Percentiles rank a stretch among this genome's conserved stretches.
Evolutionary conservation across 2,329 filamentous ascomycete species (phyloP).

Genomic region (Stemphylium lycopersici): DNA sequence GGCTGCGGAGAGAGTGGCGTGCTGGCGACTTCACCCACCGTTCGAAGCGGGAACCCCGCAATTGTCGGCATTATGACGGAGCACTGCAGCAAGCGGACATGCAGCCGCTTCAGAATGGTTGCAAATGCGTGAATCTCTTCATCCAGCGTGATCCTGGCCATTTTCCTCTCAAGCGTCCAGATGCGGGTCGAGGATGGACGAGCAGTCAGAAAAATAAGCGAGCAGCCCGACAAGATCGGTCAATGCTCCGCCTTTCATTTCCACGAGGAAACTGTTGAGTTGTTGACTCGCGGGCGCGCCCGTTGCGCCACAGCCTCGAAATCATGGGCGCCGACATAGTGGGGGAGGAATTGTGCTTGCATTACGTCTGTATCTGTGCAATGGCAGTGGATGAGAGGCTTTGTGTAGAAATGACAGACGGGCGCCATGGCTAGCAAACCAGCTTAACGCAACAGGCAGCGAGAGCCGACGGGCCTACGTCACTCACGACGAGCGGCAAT

Average conservation of each 20-base stretch:
- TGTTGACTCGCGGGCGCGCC: conserved; percentile 30
- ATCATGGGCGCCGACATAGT: conserved; percentile 5
- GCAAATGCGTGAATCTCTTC: not conserved
- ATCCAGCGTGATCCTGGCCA: conserved; percentile 1
- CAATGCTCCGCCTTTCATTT: conserved; percentile 30
- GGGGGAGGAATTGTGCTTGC: not conserved
- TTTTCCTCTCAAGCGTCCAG: not conserved
- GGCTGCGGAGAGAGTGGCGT: conserved; percentile 17
- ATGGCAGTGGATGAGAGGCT: not conserved
- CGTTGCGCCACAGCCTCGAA: conserved; percentile 19
- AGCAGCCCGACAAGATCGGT: conserved; percentile 16
- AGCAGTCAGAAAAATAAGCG: conserved; percentile 7
- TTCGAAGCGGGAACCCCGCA: conserved; percentile 26
- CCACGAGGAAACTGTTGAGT: conserved; percentile 32
- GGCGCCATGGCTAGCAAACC: conserved; percentile 1
- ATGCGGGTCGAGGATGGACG: conserved; percentile 3
- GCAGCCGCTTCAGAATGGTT: conserved; percentile 15
- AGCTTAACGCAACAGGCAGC: not conserved
- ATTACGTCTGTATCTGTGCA: not conserved
- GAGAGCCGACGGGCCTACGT: conserved; percentile 23
- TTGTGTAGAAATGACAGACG: not conserved
- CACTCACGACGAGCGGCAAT: conserved; percentile 15
- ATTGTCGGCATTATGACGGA: conserved; percentile 23
- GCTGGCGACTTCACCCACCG: conserved; percentile 14
- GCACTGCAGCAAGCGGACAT: conserved; percentile 16